A percentile compares a stretch with the other conserved stretches of the same genome.
phyloP scores from a whole-genome alignment of 345 rosid species.

The Conringia planisiliqua region DNA sequence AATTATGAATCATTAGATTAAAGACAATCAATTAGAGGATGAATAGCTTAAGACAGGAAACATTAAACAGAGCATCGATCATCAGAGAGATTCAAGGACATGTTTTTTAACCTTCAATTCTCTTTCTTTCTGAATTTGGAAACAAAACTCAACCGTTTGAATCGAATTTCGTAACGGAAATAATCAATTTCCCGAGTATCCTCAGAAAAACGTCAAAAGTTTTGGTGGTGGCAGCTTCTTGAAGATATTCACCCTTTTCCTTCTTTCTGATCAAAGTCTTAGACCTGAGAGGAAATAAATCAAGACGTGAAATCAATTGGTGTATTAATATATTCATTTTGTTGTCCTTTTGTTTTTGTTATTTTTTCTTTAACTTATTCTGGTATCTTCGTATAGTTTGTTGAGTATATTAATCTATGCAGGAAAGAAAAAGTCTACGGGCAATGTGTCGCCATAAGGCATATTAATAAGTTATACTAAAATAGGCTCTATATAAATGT shows the following conservation, averaged over 20 bases:
- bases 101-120: conserved; percentile 9
- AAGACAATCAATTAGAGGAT: neutral
- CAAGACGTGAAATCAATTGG: conserved; percentile 18
- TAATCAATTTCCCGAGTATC: neutral
- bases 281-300: conserved; percentile 1
- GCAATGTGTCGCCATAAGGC: conserved; percentile 1
- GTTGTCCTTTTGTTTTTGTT: neutral
- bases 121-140: neutral
- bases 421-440: conserved; percentile 5
- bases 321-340: neutral
- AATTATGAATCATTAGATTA: conserved; percentile 11
- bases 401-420: neutral
- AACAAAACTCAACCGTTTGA: conserved; percentile 2
- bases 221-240: conserved; percentile 17
- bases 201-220: neutral
- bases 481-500: conserved; percentile 3
- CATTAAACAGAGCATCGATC: neutral
- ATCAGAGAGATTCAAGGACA: conserved; percentile 20
- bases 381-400: neutral
- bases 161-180: neutral
- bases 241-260: neutral
- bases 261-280: conserved; percentile 15
- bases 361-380: neutral
- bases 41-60: conserved; percentile 5
- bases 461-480: neutral